Percentiles rank a stretch among this genome's conserved stretches.
Evolutionary conservation across 371 early-diverging fungal genomes (phyloP).

Genomic region (Mortierella sp.): DNA sequence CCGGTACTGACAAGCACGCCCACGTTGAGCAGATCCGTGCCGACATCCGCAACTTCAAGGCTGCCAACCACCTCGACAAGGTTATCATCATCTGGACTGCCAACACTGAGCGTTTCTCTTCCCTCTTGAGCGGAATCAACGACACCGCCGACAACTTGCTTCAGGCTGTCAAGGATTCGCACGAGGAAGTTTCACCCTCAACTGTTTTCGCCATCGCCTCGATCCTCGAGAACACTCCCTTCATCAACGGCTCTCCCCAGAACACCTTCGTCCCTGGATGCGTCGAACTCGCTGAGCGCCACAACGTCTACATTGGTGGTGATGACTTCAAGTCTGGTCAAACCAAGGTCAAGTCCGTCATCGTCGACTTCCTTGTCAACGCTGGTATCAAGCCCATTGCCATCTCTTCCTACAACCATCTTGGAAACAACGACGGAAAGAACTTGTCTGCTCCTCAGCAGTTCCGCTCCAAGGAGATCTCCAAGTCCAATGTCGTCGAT

Average conservation of each 20-base stretch:
- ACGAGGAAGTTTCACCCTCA: slow-evolving; percentile 95
- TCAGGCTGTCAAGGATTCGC: slow-evolving; percentile 80
- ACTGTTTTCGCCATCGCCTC: slow-evolving; percentile 96
- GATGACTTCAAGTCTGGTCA: slow-evolving; percentile 99
- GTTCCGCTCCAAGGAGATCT: slow-evolving; percentile 98
- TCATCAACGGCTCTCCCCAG: slow-evolving; percentile 98
- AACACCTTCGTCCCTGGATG: slow-evolving; percentile 98
- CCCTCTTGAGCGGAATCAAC: slow-evolving; percentile 90
- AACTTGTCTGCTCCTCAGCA: slow-evolving; percentile 97
- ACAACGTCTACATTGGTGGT: slow-evolving; percentile 93
- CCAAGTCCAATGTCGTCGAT: slow-evolving; percentile 97
- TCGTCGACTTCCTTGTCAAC: slow-evolving; percentile 97
- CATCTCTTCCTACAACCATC: slow-evolving; percentile 97
- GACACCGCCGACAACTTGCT: slow-evolving; percentile 95
- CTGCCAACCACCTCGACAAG: slow-evolving; percentile 86
- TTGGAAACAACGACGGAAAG: slow-evolving; percentile 99
- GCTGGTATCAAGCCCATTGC: slow-evolving; percentile 98
- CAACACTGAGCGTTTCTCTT: slow-evolving; percentile 95
- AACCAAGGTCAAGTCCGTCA: slow-evolving; percentile 98
- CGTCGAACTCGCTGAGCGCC: slow-evolving; percentile 88
- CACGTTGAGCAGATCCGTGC: slow-evolving; percentile 92
- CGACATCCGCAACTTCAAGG: slow-evolving; percentile 96
- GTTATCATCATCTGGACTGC: slow-evolving; percentile 98
- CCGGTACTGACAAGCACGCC: slow-evolving; percentile 85
- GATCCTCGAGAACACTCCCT: slow-evolving; percentile 93